Conservation (phyloP, 2,329 filamentous ascomycete species). For the Arthrinium puccinioides region DNA sequence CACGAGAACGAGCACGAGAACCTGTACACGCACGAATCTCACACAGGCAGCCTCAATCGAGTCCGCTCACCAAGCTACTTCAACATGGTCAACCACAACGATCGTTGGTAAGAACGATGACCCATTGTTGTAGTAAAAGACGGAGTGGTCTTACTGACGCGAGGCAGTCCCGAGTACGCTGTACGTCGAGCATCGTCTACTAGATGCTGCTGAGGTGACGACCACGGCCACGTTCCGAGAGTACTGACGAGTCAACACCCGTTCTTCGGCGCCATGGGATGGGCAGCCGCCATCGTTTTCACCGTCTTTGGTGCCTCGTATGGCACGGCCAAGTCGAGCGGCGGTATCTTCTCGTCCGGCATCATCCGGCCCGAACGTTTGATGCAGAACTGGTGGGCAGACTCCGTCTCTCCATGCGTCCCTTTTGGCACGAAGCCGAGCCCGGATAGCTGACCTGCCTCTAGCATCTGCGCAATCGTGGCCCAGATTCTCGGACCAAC, state of each 20-base stretch:
- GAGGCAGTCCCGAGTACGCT: slow-evolving; percentile 35
- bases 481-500: slow-evolving; percentile 41
- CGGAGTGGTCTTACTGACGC: neutral
- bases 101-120: neutral
- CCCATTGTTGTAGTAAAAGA: neutral
- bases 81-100: neutral
- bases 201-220: too few relatives aligned
- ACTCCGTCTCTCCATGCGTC: slow-evolving; percentile 2
- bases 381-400: slow-evolving; percentile 37
- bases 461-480: slow-evolving; percentile 35
- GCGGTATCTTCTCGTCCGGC: slow-evolving; percentile 35
- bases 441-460: too few relatives aligned
- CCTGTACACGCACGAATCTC: too few relatives aligned
- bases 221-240: neutral
- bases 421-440: neutral
- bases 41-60: too few relatives aligned
- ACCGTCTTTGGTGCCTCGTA: slow-evolving; percentile 41
- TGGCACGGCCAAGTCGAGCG: slow-evolving; percentile 34
- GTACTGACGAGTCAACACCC: slow-evolving; percentile 13
- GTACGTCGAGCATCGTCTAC: slow-evolving; percentile 21
- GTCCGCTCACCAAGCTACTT: too few relatives aligned
- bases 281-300: slow-evolving; percentile 40
- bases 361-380: slow-evolving; percentile 36
- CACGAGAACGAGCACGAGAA: too few relatives aligned
- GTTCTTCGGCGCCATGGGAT: slow-evolving; percentile 38